Base-by-base conservation (phyloP, 2,329 filamentous ascomycete genomes). In the Diaporthe aspalathi region DNA sequence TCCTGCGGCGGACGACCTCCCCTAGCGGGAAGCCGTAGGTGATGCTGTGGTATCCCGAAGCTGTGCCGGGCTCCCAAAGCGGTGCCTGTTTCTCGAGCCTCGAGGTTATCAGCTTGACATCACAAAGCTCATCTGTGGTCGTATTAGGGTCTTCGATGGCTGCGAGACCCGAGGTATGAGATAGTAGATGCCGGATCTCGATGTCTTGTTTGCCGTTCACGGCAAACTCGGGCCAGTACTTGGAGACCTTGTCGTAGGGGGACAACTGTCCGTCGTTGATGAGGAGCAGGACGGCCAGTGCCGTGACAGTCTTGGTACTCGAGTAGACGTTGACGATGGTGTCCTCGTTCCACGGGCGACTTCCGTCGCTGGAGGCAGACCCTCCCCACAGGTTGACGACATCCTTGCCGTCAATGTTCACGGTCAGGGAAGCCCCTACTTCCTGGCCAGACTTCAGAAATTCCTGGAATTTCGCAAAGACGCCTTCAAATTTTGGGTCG, bases 261-360 rank as follows among this genome's bases (percentile, higher is more conserved):
- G 60, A 65, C 14, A 65, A 45, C 45, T 65, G 45, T n/a, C 60
- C 60, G 2, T 65, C 60, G 45, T 65, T 65, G 60, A 65, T 50
- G 43, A 65, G 60, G 14, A 65, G 14, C 1, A 65, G 60, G 7
- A 65, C 60, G 27, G 60, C 60, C 5, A 65, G 60, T 12, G 60
- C 60, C 9, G 60, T 50, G 45, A 65, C 7, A n/a, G 60, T 65
- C n/a, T 65, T 65, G 7, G 60, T 65, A 14, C 22, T 38, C 14
- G 60, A 65, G 6, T 38, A 65, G 45, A 65, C n/a, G 12, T 35
- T 65, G 60, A 65, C 60, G 29, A 65, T 65, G n/a, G 60, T 65
- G 45, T 65, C 60, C 12, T 65, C 60, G 1, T 65, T 65, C 60
- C 60, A 65, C 1, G 45, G 60, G 29, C 45, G 60, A 12, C 20